Base-by-base conservation (phyloP, 2,329 filamentous ascomycete species). In the Nothopassalora personata region DNA sequence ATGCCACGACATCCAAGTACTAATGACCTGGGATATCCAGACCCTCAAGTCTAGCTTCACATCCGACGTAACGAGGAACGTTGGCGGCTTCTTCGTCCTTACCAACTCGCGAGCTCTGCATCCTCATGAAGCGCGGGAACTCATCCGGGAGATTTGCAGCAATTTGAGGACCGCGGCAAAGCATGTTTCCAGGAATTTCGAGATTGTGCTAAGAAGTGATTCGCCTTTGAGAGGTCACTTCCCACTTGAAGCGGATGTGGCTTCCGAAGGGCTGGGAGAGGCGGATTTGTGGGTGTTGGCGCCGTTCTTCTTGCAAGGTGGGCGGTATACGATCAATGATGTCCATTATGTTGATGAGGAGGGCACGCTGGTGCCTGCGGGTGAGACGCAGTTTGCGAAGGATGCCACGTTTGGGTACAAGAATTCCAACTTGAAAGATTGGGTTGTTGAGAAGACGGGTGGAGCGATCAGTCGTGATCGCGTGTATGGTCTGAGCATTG, bases 271-370 rank as follows among this genome's bases (percentile, higher is more conserved):
- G 1, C 73, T 84, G 0, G 82, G 82, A 0, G 67, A 73, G 1
- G 75, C 76, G 0, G 80, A 83, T 61, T 80, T 77, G 0, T 82
- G 81, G 76, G 73, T 85, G 1, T 71, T 86, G 0, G 81, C 81
- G 0, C 83, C 83, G 0, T 85, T 85, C 68, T 86, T 86, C 67
- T 72, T 80, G 3, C 82, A 86, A 63, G 83, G 83, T 5, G 83
- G 83, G 0, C 68, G 83, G 2, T 81, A 80, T 47, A 86, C 83
- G 0, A 82, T 85, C 13, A 67, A 79, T 30, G 79, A 85, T 65
- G 76, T 84, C 0, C 82, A 85, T 66, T 85, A 85, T 58, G 82
- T 85, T 7, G 76, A 77, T 1, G 81, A 84, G 48, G 77, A 77
- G 0, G 77, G 78, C 0, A 66, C 64, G 0, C 64, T 83, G 2